Evolutionary conservation across 768 basidiomycete species (phyloP), one percentile per base, ranked within the genome.

Genomic region (Sutorius australiensis): DNA sequence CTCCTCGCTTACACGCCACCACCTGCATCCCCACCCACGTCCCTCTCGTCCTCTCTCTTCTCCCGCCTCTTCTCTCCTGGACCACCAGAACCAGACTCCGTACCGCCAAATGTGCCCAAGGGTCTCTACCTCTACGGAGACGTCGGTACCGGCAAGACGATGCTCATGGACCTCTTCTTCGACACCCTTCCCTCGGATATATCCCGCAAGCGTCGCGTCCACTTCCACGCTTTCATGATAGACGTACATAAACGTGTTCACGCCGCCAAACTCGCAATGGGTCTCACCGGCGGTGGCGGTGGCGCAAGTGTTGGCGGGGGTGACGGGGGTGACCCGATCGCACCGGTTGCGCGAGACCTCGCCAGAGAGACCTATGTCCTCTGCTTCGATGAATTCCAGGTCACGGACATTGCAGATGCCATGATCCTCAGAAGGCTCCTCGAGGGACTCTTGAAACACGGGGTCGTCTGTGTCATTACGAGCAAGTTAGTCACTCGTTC

Each of bases 181-280:
- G 81, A 85, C 57, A 84, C 93, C 2, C 82, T 97, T 2, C 87
- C 89, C 1, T 62, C 78, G 0, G 73, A 78, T 40, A 73, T 89
- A 49, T 80, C 72, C 41, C 80, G 82, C 54, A 92, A 91, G 71
- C 86, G 90, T 49, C 80, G 97, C 30, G 92, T 98, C 14, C 97
- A 99, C 70, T 99, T 99, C 68, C 95, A 98, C 66, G 92, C 93
- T 1, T 98, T 99, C 77, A 98, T 99, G 97, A 85, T 98, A 56
- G 97, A 99, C 66, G 94, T 98, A 19, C 92, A 98, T 68, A 97
- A 95, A 65, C 86, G 93, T 16, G 68, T 95, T 4, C 94, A 98
- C 60, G 83, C 84, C 2, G 80, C 88, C 36, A 94, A 93, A 73
- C 73, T 80, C 39, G 78, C 80, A 51, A 80, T 85, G 74, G 88